phyloP scores from a whole-genome alignment of 1,139 yeast species.

The Debaryomyces sp. region DNA sequence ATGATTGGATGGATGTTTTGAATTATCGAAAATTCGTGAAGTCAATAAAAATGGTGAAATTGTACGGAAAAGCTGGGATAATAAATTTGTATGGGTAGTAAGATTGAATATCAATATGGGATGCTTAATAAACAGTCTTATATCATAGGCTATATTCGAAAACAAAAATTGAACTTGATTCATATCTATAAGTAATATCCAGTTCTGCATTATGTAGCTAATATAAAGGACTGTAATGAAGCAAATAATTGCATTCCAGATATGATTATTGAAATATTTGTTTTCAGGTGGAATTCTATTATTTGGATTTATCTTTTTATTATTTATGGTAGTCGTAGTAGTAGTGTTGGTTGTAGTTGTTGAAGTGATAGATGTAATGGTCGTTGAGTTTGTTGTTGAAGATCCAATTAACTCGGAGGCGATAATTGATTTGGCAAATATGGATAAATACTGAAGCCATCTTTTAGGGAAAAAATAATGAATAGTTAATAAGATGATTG shows the following conservation, averaged over 20 bases:
- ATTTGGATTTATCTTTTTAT: slow-evolving; percentile 6
- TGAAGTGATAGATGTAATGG: slow-evolving; percentile 25
- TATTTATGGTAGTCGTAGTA: slow-evolving; percentile 17
- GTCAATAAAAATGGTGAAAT: slow-evolving; percentile 6
- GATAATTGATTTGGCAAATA: slow-evolving; percentile 53
- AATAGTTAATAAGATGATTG: slow-evolving; percentile 32
- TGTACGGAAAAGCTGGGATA: neutral
- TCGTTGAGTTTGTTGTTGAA: slow-evolving; percentile 19
- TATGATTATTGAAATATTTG: slow-evolving; percentile 21
- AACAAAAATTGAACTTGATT: neutral
- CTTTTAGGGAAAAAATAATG: slow-evolving; percentile 34
- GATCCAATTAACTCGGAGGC: slow-evolving; percentile 54
- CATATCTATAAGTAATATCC: slow-evolving; percentile 1
- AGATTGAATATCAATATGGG: neutral
- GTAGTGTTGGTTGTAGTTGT: slow-evolving; percentile 15
- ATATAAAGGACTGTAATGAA: slow-evolving; percentile 33
- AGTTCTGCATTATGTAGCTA: slow-evolving; percentile 24
- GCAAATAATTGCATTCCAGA: slow-evolving; percentile 32
- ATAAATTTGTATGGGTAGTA: slow-evolving; percentile 1
- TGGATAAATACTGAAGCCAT: slow-evolving; percentile 40
- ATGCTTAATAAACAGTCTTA: neutral
- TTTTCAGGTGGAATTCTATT: slow-evolving; percentile 21
- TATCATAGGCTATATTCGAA: neutral
- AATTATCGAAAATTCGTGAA: slow-evolving; percentile 1
- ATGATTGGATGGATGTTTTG: neutral